phyloP scores from a whole-genome alignment of 352 stramenopile genomes.

The Globisporangium perplexum region DNA sequence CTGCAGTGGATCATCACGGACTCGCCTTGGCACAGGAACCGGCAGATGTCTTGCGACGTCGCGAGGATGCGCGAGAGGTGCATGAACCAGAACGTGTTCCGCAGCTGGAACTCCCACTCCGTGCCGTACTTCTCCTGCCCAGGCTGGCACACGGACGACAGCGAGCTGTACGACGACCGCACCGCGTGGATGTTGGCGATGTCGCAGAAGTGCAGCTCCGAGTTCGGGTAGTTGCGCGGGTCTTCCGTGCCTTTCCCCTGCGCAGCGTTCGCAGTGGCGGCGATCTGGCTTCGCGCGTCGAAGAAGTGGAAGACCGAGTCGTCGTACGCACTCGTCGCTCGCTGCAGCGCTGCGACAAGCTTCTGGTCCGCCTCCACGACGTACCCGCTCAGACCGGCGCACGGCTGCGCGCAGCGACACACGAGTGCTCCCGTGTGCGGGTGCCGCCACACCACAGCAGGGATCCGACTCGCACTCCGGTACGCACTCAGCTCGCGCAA shows the following conservation, averaged over 20 bases:
- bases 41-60: constrained; percentile 91
- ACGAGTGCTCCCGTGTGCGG: constrained; percentile 89
- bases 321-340: constrained; percentile 46
- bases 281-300: constrained; percentile 80
- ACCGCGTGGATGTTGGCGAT: constrained; percentile 99
- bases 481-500: constrained; percentile 86
- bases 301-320: constrained; percentile 85
- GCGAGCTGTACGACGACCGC: constrained; percentile 80
- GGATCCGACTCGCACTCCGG: constrained; percentile 91
- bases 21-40: constrained; percentile 90
- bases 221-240: constrained; percentile 93
- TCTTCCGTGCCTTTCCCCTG: constrained; percentile 89
- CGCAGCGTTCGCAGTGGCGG: constrained; percentile 75
- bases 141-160: constrained; percentile 74
- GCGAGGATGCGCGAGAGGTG: constrained; percentile 95
- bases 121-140: constrained; percentile 64
- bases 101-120: constrained; percentile 86
- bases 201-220: constrained; percentile 96
- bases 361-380: constrained; percentile 79
- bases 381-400: constrained; percentile 76
- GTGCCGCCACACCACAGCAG: constrained; percentile 91
- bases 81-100: constrained; percentile 97
- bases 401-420: constrained; percentile 79
- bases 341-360: constrained; percentile 66
- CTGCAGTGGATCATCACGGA: constrained; percentile 98